Conservation (phyloP, 1,139 yeast species). For the Protomyces inouyei region DNA sequence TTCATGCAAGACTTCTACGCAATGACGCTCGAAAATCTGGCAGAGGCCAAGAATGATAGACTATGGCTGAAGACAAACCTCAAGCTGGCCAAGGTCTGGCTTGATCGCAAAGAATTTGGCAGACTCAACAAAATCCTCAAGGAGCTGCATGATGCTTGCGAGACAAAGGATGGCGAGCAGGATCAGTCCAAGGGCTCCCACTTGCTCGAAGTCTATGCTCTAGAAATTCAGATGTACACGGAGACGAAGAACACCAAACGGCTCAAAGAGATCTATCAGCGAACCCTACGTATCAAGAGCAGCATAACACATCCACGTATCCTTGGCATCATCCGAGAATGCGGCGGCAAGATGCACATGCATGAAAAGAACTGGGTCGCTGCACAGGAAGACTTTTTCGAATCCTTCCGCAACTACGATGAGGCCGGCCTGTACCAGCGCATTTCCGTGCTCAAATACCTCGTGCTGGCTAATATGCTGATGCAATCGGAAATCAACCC, state of each 20-base stretch:
- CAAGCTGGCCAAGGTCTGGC: slow-evolving; percentile 48
- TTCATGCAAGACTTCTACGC: slow-evolving; percentile 38
- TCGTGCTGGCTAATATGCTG: slow-evolving; percentile 59
- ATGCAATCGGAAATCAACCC: slow-evolving; percentile 65
- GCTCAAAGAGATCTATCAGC: slow-evolving; percentile 49
- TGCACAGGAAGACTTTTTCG: slow-evolving; percentile 65
- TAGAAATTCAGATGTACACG: slow-evolving; percentile 55
- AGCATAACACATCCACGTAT: slow-evolving; percentile 74
- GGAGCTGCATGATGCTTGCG: slow-evolving; percentile 44
- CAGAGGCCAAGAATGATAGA: slow-evolving; percentile 45
- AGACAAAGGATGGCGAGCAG: slow-evolving; percentile 32
- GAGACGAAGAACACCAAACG: slow-evolving; percentile 42
- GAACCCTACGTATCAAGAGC: slow-evolving; percentile 49
- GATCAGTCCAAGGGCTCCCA: slow-evolving; percentile 38
- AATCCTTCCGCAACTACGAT: slow-evolving; percentile 69
- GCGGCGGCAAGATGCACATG: slow-evolving; percentile 68
- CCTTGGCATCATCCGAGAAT: slow-evolving; percentile 65
- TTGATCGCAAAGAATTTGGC: slow-evolving; percentile 41
- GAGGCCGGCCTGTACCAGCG: slow-evolving; percentile 67
- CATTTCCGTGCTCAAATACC: slow-evolving; percentile 53
- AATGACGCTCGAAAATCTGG: slow-evolving; percentile 37
- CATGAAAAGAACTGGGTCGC: slow-evolving; percentile 54
- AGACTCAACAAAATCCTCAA: slow-evolving; percentile 41
- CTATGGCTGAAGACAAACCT: slow-evolving; percentile 55
- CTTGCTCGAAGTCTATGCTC: slow-evolving; percentile 59